Evolutionary conservation across 495 filamentous ascomycete species (phyloP).

Genomic region (Bombardia bombarda): DNA sequence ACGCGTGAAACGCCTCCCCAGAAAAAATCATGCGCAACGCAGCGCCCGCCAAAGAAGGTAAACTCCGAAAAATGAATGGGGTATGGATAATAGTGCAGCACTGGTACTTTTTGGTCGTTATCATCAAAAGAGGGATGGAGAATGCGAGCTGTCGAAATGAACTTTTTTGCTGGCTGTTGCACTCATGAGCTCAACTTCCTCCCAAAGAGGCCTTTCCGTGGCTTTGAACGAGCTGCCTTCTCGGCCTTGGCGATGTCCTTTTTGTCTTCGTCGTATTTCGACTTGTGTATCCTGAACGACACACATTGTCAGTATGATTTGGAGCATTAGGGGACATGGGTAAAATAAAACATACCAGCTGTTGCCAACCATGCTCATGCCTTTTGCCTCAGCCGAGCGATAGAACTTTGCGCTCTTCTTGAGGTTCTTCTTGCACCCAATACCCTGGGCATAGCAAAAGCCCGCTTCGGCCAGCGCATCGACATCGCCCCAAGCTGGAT

Average conservation of each 20-base stretch:
- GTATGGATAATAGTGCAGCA: neutral
- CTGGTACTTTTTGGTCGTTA: neutral
- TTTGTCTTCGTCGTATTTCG: constrained; percentile 73
- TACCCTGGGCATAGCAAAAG: constrained; percentile 78
- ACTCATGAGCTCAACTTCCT: constrained; percentile 13
- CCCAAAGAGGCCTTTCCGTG: constrained; percentile 35
- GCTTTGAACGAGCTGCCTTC: constrained; percentile 34
- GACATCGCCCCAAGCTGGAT: constrained; percentile 79
- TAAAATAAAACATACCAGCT: constrained; percentile 68
- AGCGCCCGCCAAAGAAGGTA: neutral
- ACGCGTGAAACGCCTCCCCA: too few species aligned
- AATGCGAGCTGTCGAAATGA: too few species aligned
- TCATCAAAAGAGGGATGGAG: neutral
- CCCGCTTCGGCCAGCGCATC: constrained; percentile 86
- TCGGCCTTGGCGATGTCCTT: constrained; percentile 17
- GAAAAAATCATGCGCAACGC: too few species aligned
- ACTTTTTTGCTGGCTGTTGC: neutral
- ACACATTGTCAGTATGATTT: neutral
- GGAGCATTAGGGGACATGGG: neutral
- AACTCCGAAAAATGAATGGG: neutral
- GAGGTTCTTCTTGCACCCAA: constrained; percentile 89
- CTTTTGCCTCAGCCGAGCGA: constrained; percentile 80
- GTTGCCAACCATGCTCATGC: constrained; percentile 95
- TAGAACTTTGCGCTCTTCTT: constrained; percentile 92
- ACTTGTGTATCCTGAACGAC: constrained; percentile 74